These are phyloP conservation scores for Colletotrichum noveboracense DNA, from an alignment of 2,329 filamentous ascomycete genomes.

Conservation along the genomic window DNA sequence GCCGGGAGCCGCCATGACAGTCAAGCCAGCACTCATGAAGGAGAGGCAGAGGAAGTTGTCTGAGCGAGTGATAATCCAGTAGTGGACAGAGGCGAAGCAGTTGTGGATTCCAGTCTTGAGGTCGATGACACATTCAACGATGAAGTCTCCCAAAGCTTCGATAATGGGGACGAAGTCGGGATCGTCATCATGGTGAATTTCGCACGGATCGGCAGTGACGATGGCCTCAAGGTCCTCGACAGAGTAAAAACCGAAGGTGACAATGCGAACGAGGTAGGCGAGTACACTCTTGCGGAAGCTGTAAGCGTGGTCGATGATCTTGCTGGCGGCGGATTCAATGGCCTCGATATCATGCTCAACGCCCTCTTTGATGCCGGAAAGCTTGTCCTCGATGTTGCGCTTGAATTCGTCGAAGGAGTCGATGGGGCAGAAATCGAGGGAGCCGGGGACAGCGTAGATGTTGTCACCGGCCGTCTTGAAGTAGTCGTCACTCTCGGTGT, in stretches of 20 bases:
- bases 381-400: not conserved
- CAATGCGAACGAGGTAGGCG: not conserved
- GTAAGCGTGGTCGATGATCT: not conserved
- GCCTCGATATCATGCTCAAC: not conserved
- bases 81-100: rapidly evolving
- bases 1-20: not conserved
- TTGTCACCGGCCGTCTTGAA: not conserved
- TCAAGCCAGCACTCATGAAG: not conserved
- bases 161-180: not conserved
- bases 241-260: not conserved
- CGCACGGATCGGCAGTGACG: rapidly evolving
- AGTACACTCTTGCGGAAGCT: rapidly evolving
- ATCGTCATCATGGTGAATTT: rapidly evolving
- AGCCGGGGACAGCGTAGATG: rapidly evolving
- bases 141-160: not conserved
- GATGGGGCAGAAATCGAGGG: rapidly evolving
- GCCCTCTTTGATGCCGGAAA: not conserved
- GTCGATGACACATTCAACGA: not conserved
- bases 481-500: not conserved
- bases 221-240: not conserved
- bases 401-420: not conserved
- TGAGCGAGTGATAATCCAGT: not conserved
- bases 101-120: not conserved
- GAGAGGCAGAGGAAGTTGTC: not conserved
- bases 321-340: not conserved